Conservation (phyloP, 2,329 filamentous ascomycete genomes). For the Ceratocystis huliohia region DNA sequence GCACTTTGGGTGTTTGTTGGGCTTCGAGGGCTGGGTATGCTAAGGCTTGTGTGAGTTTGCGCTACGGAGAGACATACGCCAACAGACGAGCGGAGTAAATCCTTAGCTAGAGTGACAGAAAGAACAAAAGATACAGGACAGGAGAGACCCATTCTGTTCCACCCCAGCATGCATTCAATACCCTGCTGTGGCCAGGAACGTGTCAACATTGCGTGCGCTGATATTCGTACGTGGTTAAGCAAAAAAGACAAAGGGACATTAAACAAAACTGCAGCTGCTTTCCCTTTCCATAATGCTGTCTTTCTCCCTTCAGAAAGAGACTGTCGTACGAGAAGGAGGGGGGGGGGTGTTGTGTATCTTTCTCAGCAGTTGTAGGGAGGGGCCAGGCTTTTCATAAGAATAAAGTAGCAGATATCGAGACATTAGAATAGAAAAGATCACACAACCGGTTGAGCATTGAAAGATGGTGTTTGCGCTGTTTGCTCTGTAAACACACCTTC, state of each 20-base stretch:
- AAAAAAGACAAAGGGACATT: constrained; percentile 7
- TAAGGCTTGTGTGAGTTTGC: background rate
- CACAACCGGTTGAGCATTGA: background rate
- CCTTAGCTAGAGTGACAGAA: background rate
- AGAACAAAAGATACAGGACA: background rate
- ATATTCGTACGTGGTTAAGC: background rate
- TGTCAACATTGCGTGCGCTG: background rate
- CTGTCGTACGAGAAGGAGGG: background rate
- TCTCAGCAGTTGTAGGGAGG: too few species aligned
- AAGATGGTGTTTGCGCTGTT: background rate
- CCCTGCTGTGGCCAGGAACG: background rate
- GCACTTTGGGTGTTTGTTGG: background rate
- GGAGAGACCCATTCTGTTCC: background rate
- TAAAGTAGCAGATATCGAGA: background rate
- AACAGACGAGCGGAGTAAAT: background rate
- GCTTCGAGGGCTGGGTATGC: background rate
- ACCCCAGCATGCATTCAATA: background rate
- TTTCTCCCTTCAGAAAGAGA: background rate
- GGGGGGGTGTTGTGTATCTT: background rate
- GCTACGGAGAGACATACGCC: background rate
- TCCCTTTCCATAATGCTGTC: background rate
- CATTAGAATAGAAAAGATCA: background rate
- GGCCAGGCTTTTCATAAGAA: background rate
- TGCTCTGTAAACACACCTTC: background rate
- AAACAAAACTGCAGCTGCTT: background rate